Conservation (phyloP, 306 rosid species). For the Trichosanthes truncata region DNA sequence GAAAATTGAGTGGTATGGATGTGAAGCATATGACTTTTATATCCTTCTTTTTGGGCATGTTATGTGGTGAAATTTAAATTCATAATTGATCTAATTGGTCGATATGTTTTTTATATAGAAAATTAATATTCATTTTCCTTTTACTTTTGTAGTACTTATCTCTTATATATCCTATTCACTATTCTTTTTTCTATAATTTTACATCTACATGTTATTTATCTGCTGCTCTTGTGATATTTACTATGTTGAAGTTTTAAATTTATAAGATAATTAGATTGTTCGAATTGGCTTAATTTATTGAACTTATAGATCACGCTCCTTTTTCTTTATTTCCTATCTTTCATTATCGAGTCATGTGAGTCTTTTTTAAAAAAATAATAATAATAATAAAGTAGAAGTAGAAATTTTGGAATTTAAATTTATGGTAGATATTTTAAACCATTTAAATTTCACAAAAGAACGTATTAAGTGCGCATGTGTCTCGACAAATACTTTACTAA, state of each 20-base stretch:
- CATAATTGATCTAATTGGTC: background rate
- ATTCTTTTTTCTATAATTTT: background rate
- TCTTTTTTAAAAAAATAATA: background rate
- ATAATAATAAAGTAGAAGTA: background rate
- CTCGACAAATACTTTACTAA: background rate
- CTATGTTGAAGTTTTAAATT: background rate
- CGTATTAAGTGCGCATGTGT: background rate
- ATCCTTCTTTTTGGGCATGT: background rate
- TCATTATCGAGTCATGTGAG: background rate
- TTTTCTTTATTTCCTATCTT: background rate
- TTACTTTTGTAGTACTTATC: background rate
- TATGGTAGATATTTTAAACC: background rate
- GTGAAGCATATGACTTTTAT: slow-evolving; percentile 1
- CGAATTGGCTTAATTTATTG: background rate
- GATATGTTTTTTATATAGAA: background rate
- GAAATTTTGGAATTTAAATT: background rate
- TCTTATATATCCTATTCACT: background rate
- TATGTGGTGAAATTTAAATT: background rate
- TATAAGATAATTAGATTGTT: background rate
- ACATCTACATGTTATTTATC: background rate
- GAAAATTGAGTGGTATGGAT: background rate
- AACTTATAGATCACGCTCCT: background rate
- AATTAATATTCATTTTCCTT: background rate
- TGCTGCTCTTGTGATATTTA: background rate
- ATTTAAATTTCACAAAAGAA: background rate